Evolutionary conservation across 176 grass and related monocot genomes (phyloP), one percentile per base, ranked within the genome.

Genomic region (Aegilops bicornis): DNA sequence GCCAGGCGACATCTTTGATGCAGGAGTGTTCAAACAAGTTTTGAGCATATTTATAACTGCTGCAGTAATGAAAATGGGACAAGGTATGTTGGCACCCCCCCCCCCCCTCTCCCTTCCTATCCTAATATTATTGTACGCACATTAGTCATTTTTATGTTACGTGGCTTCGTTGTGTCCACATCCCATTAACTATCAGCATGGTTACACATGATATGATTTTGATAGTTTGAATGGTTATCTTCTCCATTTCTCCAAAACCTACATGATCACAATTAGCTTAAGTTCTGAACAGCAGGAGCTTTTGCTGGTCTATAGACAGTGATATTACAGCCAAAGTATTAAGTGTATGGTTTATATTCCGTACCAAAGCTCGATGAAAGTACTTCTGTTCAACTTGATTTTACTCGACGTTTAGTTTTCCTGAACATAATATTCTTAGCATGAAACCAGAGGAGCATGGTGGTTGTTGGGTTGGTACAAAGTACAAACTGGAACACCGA

Each of bases 31-130:
- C 80, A 92, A 92, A 84, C 79, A 95, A 69, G 91, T 98, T 85
- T 91, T 95, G 91, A 98, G 96, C 78, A 92, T 98, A 82, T 98
- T 98, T 77, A 98, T 98, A 86, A 95, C 93, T 65, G 90, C 96
- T 62, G 91, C 93, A 36, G 52, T 98, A 88, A 33, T 98, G 52
- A 95, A 94, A 83, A 78, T 95, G 22, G 81, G 91, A 17, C 93
- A 95, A 95, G 93, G 96, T 95, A 86, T 40, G 22, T 36, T 86
- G 58, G 19, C 43, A n/a, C n/a, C n/a, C n/a, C n/a, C n/a, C n/a
- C n/a, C n/a, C n/a, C n/a, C n/a, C n/a, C n/a, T n/a, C n/a, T n/a
- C n/a, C 65, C 19, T 36, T 15, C 6, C 24, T 31, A 23, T 14
- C 33, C 36, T 20, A 76, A 36, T 58, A 20, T 76, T 30, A 69